A percentile compares a stretch with the other conserved stretches of the same genome.
Conservation (phyloP, 495 filamentous ascomycete species). For the Penicillium bialowiezense region DNA sequence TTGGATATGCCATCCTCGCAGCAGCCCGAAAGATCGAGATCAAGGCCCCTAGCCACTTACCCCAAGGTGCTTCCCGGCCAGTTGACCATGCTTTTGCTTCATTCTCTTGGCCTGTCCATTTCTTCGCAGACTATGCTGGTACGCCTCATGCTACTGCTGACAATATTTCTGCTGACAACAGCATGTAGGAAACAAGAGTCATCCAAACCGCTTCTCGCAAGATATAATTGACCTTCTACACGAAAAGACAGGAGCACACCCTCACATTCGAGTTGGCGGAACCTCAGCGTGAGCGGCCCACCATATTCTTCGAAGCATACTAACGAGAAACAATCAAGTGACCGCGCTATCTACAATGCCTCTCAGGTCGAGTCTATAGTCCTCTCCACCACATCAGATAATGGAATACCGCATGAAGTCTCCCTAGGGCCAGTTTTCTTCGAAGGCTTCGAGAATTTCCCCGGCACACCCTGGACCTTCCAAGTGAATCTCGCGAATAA, state of each 20-base stretch:
- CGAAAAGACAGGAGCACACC: conserved; percentile 8
- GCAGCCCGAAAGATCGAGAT: neutral
- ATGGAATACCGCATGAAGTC: conserved; percentile 16
- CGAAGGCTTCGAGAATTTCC: conserved; percentile 18
- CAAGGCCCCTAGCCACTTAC: neutral
- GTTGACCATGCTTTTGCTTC: conserved; percentile 10
- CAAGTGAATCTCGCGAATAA: conserved; percentile 19
- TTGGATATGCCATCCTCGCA: neutral
- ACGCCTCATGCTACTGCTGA: neutral
- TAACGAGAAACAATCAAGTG: neutral
- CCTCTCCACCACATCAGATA: conserved; percentile 7
- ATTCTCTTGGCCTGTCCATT: conserved; percentile 8
- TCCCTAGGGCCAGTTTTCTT: conserved; percentile 8
- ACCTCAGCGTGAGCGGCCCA: conserved; percentile 7
- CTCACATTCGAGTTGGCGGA: conserved; percentile 15
- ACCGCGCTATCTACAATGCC: conserved; percentile 14
- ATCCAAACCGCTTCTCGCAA: conserved; percentile 13
- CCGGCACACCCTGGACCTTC: conserved; percentile 15
- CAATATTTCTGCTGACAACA: neutral
- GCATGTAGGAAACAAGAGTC: conserved; percentile 9
- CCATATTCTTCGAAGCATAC: neutral
- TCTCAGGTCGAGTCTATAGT: conserved; percentile 11
- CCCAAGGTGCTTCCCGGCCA: neutral
- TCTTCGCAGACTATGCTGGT: conserved; percentile 12
- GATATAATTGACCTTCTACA: conserved; percentile 13